phyloP scores from a whole-genome alignment of 2,329 filamentous ascomycete genomes.

The Elsinoe perseae region DNA sequence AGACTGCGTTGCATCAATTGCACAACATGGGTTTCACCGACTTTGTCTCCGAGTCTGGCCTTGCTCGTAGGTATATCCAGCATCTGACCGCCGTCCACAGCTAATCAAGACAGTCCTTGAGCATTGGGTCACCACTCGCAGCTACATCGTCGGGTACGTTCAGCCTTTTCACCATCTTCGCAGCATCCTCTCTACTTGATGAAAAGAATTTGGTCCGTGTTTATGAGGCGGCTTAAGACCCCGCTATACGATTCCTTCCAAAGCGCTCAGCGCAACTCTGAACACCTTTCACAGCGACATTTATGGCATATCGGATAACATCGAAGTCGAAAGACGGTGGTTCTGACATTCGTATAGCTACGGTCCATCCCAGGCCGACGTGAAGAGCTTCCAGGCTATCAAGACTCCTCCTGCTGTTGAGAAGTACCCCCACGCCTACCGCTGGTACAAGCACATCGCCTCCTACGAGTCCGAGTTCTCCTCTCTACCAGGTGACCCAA shows the following conservation, averaged over 20 bases:
- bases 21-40: conserved; percentile 62
- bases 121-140: conserved; percentile 65
- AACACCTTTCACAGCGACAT: conserved; percentile 29
- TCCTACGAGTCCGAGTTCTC: conserved; percentile 89
- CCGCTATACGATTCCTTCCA: conserved; percentile 73
- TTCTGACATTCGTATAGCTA: conserved; percentile 39
- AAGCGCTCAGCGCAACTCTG: conserved; percentile 72
- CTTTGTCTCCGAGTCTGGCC: conserved; percentile 57
- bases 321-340: background rate
- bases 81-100: conserved; percentile 20
- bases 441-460: conserved; percentile 99
- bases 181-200: conserved; percentile 50
- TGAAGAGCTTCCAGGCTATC: conserved; percentile 87
- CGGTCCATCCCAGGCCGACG: conserved; percentile 85
- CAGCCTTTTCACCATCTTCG: conserved; percentile 21
- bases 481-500: conserved; percentile 81
- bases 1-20: conserved; percentile 14
- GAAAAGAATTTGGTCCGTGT: conserved; percentile 90
- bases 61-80: conserved; percentile 45
- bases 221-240: conserved; percentile 91
- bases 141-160: conserved; percentile 77
- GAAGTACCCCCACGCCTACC: conserved; percentile 88
- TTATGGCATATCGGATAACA: conserved; percentile 16
- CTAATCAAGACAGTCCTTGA: conserved; percentile 50
- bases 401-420: conserved; percentile 63